These are phyloP conservation scores for Naumovozyma castellii DNA, from an alignment of 805 yeast genomes.

Conservation along the genomic window DNA sequence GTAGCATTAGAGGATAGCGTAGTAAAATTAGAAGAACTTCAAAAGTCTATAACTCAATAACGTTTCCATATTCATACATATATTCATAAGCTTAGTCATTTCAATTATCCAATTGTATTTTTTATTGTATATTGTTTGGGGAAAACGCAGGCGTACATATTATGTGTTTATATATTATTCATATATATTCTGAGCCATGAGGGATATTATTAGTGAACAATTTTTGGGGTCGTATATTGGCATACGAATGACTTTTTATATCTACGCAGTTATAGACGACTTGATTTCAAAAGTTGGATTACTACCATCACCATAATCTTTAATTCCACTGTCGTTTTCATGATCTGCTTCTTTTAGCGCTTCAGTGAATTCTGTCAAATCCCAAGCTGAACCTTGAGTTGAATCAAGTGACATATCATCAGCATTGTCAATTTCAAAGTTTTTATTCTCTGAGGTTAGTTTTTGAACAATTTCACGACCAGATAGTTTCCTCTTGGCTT, in stretches of 20 bases:
- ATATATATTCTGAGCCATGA: background rate
- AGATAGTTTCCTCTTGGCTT: slow-evolving; percentile 41
- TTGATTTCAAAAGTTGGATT: slow-evolving; percentile 30
- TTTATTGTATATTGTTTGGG: too few species aligned
- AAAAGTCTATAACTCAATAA: background rate
- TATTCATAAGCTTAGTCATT: background rate
- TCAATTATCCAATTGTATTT: too few species aligned
- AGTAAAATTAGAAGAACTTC: background rate
- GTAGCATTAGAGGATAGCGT: slow-evolving; percentile 18
- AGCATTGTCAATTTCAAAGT: slow-evolving; percentile 40
- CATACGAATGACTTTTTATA: too few species aligned
- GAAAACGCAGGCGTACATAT: too few species aligned
- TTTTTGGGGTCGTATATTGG: too few species aligned
- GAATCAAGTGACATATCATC: slow-evolving; percentile 29
- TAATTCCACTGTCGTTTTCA: slow-evolving; percentile 36
- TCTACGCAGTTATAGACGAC: slow-evolving; percentile 1
- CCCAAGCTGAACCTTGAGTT: slow-evolving; percentile 34
- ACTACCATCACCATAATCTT: slow-evolving; percentile 68
- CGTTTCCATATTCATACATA: background rate
- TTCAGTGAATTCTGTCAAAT: slow-evolving; percentile 34
- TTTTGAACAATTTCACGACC: slow-evolving; percentile 64
- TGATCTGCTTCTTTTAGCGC: slow-evolving; percentile 30
- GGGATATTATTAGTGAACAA: background rate
- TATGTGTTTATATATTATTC: background rate
- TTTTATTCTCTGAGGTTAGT: slow-evolving; percentile 48